Evolutionary conservation across 169 alveolate species (phyloP), one percentile per base, ranked within the genome.

Genomic region (Babesia bigemina): DNA sequence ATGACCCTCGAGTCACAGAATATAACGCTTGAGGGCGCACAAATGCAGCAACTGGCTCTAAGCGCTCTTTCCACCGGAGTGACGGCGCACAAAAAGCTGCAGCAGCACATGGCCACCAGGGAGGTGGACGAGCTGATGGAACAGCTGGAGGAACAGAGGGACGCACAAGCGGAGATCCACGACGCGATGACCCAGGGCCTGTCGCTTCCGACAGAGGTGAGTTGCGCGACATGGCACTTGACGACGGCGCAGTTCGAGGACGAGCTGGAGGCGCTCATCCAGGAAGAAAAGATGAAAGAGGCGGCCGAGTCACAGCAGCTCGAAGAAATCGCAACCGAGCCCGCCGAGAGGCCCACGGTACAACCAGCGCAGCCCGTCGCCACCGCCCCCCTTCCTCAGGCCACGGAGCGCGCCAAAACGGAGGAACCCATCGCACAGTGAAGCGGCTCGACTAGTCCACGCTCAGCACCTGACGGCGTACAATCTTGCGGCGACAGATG

Each of bases 21-120:
- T 85, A 89, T 89, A 47, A 85, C 90, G 21, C 69, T 89, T 59
- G 94, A 89, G 75, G 86, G 89, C 56, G 89, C 91, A 60, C 89
- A 86, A 36, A 77, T 89, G 79, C 94, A 89, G 55, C 90, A 89
- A 56, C 50, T 83, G 72, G 92, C 94, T 12, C 85, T 85, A 21
- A 81, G 75, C 63, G 94, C 94, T 17, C 69, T 89, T 50, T 48
- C 85, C 78, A 69, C 63, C 26, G 82, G 84, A 8, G 78, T 70
- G 22, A 45, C 65, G 26, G 84, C 75, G 21, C 89, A 82, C 49
- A 74, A 82, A 33, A 24, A n/a, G 26, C 52, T 82, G 44, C 89
- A 82, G 59, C 70, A 36, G 22, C 19, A 61, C 63, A 87, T 86
- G 71, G 81, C 70, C 69, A 45, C 91, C 12, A 79, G 61, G 60